Conservation (phyloP, 2,329 filamentous ascomycete genomes). For the Paracoccidioides brasiliensis region DNA sequence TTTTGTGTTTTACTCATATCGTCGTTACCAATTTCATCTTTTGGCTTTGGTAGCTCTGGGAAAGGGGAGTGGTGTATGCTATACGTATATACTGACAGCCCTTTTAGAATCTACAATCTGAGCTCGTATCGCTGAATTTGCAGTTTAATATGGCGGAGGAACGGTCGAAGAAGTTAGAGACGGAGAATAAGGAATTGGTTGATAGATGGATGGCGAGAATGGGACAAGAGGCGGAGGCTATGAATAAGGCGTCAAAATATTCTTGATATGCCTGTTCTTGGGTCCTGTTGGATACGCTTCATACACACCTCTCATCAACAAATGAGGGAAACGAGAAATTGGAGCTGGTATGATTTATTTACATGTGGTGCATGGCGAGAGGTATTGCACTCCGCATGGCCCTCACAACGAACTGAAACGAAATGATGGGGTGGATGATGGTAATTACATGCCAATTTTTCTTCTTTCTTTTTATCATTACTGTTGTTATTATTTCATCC, state of each 20-base stretch:
- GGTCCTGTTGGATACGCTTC: not conserved
- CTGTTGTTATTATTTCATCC: not conserved
- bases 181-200: slow-evolving; percentile 79
- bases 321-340: not conserved
- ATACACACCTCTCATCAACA: not conserved
- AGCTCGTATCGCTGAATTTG: slow-evolving; percentile 75
- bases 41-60: not conserved
- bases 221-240: slow-evolving; percentile 70
- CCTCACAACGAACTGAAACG: not conserved
- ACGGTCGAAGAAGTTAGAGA: slow-evolving; percentile 55
- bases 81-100: not conserved
- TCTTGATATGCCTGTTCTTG: slow-evolving; percentile 17
- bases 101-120: slow-evolving; percentile 70
- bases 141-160: slow-evolving; percentile 80
- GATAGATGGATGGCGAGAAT: slow-evolving; percentile 85
- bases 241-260: slow-evolving; percentile 52
- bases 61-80: not conserved
- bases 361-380: not conserved
- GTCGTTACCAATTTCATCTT: too few species aligned
- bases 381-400: not conserved
- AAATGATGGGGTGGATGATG: not conserved
- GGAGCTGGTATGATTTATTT: not conserved
- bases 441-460: not conserved
- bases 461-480: too few species aligned
- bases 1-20: too few species aligned